phyloP scores from a whole-genome alignment of 495 filamentous ascomycete species.

The Cryomyces minteri region DNA sequence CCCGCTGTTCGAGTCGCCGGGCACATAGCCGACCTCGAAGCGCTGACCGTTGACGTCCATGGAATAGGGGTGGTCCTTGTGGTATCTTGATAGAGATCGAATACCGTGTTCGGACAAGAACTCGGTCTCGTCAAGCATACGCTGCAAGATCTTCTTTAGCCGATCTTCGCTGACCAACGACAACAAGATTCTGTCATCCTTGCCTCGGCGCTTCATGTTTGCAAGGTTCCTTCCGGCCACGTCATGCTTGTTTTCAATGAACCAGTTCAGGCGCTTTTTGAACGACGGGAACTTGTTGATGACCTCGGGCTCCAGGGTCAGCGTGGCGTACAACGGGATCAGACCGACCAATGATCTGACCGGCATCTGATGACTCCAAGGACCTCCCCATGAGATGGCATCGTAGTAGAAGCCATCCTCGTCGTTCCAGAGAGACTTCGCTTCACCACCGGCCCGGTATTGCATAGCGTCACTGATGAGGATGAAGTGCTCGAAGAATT shows the following conservation, averaged over 20 bases:
- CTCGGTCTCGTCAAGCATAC: constrained; percentile 88
- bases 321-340: constrained; percentile 80
- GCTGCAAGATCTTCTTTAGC: constrained; percentile 62
- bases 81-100: constrained; percentile 81
- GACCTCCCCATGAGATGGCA: constrained; percentile 87
- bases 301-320: constrained; percentile 82
- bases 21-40: constrained; percentile 77
- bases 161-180: constrained; percentile 81
- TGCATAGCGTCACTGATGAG: constrained; percentile 98
- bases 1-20: constrained; percentile 84
- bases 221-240: constrained; percentile 84
- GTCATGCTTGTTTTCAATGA: constrained; percentile 68
- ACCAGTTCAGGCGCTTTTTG: constrained; percentile 85
- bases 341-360: constrained; percentile 82
- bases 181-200: constrained; percentile 69
- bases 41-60: constrained; percentile 92
- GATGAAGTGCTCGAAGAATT: constrained; percentile 98
- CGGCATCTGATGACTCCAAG: constrained; percentile 80
- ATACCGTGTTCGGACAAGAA: constrained; percentile 85
- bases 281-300: constrained; percentile 87
- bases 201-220: constrained; percentile 72
- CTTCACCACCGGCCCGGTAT: constrained; percentile 57
- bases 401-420: constrained; percentile 95
- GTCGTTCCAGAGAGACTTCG: constrained; percentile 85
- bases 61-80: constrained; percentile 74